These are phyloP conservation scores for Globisporangium recalcitrans DNA, from an alignment of 352 stramenopile genomes.

Conservation along the genomic window DNA sequence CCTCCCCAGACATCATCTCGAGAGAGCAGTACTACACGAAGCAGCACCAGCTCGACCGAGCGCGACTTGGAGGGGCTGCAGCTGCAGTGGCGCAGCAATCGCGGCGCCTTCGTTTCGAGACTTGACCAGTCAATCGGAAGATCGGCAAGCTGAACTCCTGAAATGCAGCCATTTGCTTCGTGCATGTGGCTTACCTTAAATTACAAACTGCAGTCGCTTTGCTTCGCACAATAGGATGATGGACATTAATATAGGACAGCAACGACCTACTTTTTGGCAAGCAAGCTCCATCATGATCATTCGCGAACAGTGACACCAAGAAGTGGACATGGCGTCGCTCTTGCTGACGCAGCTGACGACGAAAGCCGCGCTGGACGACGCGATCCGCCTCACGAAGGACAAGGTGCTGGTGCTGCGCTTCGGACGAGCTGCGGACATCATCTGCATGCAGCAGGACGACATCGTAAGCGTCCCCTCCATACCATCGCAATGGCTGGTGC, in stretches of 20 bases:
- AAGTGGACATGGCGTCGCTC: conserved; percentile 77
- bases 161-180: neutral
- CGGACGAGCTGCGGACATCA: conserved; percentile 48
- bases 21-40: conserved; percentile 57
- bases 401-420: conserved; percentile 84
- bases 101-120: conserved; percentile 3
- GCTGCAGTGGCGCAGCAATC: neutral
- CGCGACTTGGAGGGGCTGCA: neutral
- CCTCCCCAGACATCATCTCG: conserved; percentile 37
- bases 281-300: no score
- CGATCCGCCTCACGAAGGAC: conserved; percentile 73
- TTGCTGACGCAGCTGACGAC: conserved; percentile 57
- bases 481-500: neutral
- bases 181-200: neutral
- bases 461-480: conserved; percentile 36
- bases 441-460: conserved; percentile 83
- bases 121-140: neutral
- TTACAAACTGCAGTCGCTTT: neutral
- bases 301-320: no score
- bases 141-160: neutral
- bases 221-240: neutral
- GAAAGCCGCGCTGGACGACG: conserved; percentile 69
- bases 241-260: neutral
- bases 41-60: conserved; percentile 26
- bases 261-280: neutral